Conservation (phyloP, 257 asterid species). For the Cordia subcordata region DNA sequence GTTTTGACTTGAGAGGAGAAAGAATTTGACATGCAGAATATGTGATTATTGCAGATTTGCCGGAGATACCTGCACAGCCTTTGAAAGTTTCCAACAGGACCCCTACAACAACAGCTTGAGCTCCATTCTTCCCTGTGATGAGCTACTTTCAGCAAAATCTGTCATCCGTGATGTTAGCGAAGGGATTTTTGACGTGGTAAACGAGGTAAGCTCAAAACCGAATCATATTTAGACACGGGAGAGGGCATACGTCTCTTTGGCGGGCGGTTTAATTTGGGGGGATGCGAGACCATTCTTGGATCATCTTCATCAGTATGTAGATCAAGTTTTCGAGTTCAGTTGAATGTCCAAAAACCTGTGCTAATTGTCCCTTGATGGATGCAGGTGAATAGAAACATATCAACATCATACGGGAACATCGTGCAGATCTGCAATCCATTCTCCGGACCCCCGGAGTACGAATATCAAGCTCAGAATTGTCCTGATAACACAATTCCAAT, state of each 20-base stretch:
- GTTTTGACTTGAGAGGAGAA: background rate
- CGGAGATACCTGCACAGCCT: constrained; percentile 70
- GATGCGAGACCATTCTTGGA: too few species aligned
- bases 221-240: too few species aligned
- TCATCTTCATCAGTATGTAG: too few species aligned
- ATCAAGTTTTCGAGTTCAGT: too few species aligned
- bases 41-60: constrained; percentile 43
- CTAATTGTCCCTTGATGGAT: background rate
- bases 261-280: too few species aligned
- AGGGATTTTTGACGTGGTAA: constrained; percentile 52
- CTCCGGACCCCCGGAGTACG: constrained; percentile 60
- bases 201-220: too few species aligned
- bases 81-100: constrained; percentile 59
- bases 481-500: constrained; percentile 42
- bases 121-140: constrained; percentile 77
- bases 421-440: constrained; percentile 87
- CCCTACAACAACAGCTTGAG: constrained; percentile 83
- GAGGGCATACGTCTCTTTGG: too few species aligned
- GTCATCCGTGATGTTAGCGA: constrained; percentile 42
- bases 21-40: too few species aligned
- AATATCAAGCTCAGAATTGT: constrained; percentile 53
- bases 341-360: constrained; percentile 1
- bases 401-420: constrained; percentile 44
- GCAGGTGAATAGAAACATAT: constrained; percentile 71
- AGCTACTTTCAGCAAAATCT: constrained; percentile 52